Percentiles rank a stretch among this genome's conserved stretches.
phyloP scores from a whole-genome alignment of 2,329 filamentous ascomycete species.

The Zelopaecilomyces penicillatus region DNA sequence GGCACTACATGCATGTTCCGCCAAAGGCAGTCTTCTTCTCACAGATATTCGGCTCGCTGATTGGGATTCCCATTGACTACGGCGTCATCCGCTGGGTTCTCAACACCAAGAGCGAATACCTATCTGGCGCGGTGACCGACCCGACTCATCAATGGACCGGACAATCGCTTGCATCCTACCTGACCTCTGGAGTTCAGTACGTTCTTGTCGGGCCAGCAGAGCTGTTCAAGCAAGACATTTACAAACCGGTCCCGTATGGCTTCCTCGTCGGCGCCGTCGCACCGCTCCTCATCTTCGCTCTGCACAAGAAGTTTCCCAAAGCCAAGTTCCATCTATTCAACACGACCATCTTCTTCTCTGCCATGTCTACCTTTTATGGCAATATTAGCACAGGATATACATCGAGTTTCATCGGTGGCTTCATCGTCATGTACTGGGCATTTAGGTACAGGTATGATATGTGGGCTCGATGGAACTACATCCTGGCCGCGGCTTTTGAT shows the following conservation, averaged over 20 bases:
- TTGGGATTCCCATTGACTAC: slow-evolving; percentile 55
- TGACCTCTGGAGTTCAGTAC: slow-evolving; percentile 52
- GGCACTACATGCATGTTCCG: slow-evolving; percentile 54
- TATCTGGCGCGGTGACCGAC: slow-evolving; percentile 41
- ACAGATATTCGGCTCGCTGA: slow-evolving; percentile 49
- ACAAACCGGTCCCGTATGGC: slow-evolving; percentile 41
- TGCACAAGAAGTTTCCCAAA: slow-evolving; percentile 45
- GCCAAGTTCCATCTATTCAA: slow-evolving; percentile 51
- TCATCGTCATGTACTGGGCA: slow-evolving; percentile 51
- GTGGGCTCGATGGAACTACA: slow-evolving; percentile 54
- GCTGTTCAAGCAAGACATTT: slow-evolving; percentile 41
- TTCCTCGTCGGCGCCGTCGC: slow-evolving; percentile 41
- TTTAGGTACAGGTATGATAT: slow-evolving; percentile 47
- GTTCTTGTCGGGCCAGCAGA: slow-evolving; percentile 45
- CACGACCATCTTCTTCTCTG: slow-evolving; percentile 53
- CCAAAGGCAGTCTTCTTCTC: slow-evolving; percentile 52
- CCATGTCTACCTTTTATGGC: slow-evolving; percentile 48
- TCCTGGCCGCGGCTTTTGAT: slow-evolving; percentile 53
- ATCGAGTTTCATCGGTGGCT: slow-evolving; percentile 49
- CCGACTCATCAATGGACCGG: slow-evolving; percentile 55
- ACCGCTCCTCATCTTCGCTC: slow-evolving; percentile 38
- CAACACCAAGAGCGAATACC: slow-evolving; percentile 45
- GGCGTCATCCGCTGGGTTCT: slow-evolving; percentile 53
- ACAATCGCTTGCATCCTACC: slow-evolving; percentile 40
- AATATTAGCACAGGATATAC: slow-evolving; percentile 53